Evolutionary conservation across 2,329 filamentous ascomycete species (phyloP).

Genomic region (Fusarium sp.): DNA sequence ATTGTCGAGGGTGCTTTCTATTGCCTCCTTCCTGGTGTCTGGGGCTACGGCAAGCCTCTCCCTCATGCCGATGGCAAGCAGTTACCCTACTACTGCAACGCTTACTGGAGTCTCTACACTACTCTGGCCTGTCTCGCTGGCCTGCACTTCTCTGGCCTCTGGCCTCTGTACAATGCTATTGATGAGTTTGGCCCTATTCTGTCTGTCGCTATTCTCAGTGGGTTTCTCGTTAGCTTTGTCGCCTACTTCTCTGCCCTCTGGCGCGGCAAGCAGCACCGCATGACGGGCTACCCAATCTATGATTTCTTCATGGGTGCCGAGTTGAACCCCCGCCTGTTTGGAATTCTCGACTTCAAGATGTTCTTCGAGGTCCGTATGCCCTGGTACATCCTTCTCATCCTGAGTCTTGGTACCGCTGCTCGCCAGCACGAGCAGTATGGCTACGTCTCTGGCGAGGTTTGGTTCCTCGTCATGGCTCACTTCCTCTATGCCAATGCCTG

Average conservation of each 20-base stretch:
- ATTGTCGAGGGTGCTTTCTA: conserved; percentile 88
- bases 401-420: conserved; percentile 81
- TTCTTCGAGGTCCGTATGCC: conserved; percentile 94
- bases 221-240: conserved; percentile 84
- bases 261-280: conserved; percentile 89
- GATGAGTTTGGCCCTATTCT: conserved; percentile 96
- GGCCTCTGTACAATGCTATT: conserved; percentile 91
- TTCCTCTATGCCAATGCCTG: conserved; percentile 94
- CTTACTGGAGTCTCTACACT: conserved; percentile 86
- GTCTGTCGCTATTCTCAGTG: conserved; percentile 92
- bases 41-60: conserved; percentile 89
- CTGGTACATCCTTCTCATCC: conserved; percentile 90
- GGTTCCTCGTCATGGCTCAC: conserved; percentile 89
- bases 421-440: conserved; percentile 89
- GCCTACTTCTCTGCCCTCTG: conserved; percentile 89
- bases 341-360: conserved; percentile 94
- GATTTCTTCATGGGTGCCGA: conserved; percentile 97
- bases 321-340: conserved; percentile 89
- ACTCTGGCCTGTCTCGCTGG: conserved; percentile 80
- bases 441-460: conserved; percentile 87
- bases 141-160: conserved; percentile 86
- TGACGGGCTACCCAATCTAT: conserved; percentile 89
- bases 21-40: conserved; percentile 88
- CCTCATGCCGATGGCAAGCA: conserved; percentile 87
- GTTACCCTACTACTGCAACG: conserved; percentile 95